Conservation (phyloP, 2,329 filamentous ascomycete species). For the Sporothrix pseudoabietina region DNA sequence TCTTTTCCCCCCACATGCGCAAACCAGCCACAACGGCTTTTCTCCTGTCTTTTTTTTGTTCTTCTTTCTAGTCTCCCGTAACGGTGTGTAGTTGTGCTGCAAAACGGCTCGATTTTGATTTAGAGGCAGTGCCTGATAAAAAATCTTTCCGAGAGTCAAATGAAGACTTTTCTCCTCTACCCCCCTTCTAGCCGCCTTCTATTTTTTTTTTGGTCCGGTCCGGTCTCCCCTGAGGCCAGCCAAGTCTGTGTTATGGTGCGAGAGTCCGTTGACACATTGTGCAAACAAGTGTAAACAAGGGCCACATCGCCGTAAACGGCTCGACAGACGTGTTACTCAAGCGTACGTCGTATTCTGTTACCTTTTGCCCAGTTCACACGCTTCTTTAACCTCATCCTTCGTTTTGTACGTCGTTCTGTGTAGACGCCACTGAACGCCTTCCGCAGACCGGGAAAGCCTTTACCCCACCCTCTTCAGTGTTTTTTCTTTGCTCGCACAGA, state of each 20-base stretch:
- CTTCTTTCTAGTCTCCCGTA: not conserved
- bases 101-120: not conserved
- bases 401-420: not conserved
- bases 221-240: not conserved
- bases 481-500: not conserved
- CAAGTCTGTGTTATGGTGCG: not conserved
- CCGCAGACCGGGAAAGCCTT: not conserved
- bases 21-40: not conserved
- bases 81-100: not conserved
- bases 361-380: not conserved
- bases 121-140: not conserved
- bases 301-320: not conserved
- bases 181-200: constrained; percentile 6
- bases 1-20: not conserved
- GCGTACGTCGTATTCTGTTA: not conserved
- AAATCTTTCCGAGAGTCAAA: not conserved
- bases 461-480: not conserved
- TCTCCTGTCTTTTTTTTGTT: not conserved
- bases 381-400: not conserved
- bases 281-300: not conserved
- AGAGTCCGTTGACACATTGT: not conserved
- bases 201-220: not conserved
- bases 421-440: not conserved
- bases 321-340: not conserved
- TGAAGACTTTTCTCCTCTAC: not conserved